Evolutionary conservation across 1,284 basidiomycete genomes (phyloP).

Genomic region (Uromyces viciae-fabae): DNA sequence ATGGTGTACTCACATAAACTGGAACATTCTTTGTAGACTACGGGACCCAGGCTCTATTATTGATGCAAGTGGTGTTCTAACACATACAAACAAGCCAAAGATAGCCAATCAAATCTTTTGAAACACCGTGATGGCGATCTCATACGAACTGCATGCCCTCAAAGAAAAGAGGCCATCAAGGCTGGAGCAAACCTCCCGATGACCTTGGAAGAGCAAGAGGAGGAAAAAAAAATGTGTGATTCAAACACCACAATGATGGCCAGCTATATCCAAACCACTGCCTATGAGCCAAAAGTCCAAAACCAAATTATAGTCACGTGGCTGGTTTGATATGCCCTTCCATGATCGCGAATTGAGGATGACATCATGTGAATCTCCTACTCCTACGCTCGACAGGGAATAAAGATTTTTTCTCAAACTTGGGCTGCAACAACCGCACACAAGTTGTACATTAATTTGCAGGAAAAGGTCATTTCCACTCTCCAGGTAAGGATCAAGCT

Average conservation of each 20-base stretch:
- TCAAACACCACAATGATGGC: background rate
- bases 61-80: background rate
- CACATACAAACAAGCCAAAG: background rate
- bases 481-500: no score
- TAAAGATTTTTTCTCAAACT: background rate
- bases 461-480: background rate
- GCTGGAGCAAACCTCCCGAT: background rate
- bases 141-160: background rate
- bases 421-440: background rate
- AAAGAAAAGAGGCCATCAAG: background rate
- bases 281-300: background rate
- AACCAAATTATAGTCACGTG: constrained; percentile 12
- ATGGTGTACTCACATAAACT: background rate
- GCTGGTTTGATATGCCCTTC: background rate
- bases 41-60: background rate
- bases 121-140: constrained; percentile 8
- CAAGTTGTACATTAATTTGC: background rate
- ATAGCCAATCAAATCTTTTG: background rate
- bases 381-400: background rate
- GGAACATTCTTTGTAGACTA: background rate
- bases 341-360: background rate
- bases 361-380: background rate
- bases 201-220: background rate
- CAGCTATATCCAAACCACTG: background rate
- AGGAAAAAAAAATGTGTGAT: background rate